Percentiles rank a stretch among this genome's conserved stretches.
These are phyloP conservation scores for Austroboletus niveus DNA, from an alignment of 1,284 basidiomycete species.

Conservation along the genomic window DNA sequence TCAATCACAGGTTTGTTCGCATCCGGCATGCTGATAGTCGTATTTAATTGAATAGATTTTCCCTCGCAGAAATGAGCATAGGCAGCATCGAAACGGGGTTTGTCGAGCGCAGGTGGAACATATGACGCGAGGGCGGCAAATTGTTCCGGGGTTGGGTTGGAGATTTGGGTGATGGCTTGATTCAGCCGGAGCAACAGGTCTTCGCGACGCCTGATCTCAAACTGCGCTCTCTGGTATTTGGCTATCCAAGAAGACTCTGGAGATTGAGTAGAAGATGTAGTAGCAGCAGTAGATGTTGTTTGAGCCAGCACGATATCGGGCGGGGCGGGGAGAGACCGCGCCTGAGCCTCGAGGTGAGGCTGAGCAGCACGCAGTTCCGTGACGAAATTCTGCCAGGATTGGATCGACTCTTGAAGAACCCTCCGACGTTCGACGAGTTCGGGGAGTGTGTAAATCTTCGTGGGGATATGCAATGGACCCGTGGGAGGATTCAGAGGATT, in stretches of 20 bases:
- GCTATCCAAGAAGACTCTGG: constrained; percentile 23
- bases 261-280: constrained; percentile 3
- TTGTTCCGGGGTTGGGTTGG: constrained; percentile 25
- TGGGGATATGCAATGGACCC: constrained; percentile 16
- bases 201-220: constrained; percentile 34
- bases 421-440: constrained; percentile 29
- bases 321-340: background rate
- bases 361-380: constrained; percentile 20
- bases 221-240: constrained; percentile 28
- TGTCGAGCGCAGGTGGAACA: constrained; percentile 32
- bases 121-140: constrained; percentile 28
- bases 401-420: constrained; percentile 31
- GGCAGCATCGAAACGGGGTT: constrained; percentile 28
- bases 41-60: constrained; percentile 28
- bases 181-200: constrained; percentile 30
- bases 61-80: constrained; percentile 32
- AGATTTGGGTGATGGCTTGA: constrained; percentile 27
- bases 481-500: constrained; percentile 17
- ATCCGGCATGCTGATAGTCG: constrained; percentile 32
- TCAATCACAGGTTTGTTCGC: constrained; percentile 27
- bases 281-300: background rate
- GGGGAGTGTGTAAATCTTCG: constrained; percentile 25
- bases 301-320: constrained; percentile 1
- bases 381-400: constrained; percentile 21
- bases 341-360: constrained; percentile 15